Evolutionary conservation across 345 rosid species (phyloP).

Genomic region (Draba incana): DNA sequence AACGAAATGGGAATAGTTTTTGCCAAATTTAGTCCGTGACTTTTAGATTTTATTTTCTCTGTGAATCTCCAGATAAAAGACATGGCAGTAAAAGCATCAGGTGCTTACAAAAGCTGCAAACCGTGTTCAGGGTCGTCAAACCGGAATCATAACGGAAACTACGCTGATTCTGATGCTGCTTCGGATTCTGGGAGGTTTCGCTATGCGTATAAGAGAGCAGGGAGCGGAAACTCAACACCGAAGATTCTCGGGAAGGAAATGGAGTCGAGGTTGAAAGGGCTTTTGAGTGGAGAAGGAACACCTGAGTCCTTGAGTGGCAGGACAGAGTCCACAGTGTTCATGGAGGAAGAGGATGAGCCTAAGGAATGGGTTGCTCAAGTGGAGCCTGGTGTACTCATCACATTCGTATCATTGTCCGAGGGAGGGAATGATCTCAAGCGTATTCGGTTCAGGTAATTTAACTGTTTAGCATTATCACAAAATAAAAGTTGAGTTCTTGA

Average conservation of each 20-base stretch:
- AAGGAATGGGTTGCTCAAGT: conserved; percentile 99
- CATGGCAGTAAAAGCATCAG: conserved; percentile 88
- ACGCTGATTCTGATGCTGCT: conserved; percentile 61
- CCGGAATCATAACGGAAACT: conserved; percentile 49
- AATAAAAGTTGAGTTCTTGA: neutral
- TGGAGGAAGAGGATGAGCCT: conserved; percentile 93
- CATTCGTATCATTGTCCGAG: conserved; percentile 81
- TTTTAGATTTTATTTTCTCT: conserved; percentile 6
- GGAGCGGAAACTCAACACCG: conserved; percentile 66
- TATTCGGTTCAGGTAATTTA: conserved; percentile 86
- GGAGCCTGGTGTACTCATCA: conserved; percentile 97
- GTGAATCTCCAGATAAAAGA: conserved; percentile 67
- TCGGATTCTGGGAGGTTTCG: conserved; percentile 72
- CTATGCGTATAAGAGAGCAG: conserved; percentile 67
- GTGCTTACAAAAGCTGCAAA: conserved; percentile 85
- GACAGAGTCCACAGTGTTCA: conserved; percentile 72
- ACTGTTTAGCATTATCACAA: neutral
- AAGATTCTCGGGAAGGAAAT: conserved; percentile 74
- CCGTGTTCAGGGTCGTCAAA: conserved; percentile 78
- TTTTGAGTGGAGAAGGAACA: conserved; percentile 91
- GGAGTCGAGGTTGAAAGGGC: conserved; percentile 79
- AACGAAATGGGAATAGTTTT: neutral
- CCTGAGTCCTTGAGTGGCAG: conserved; percentile 85
- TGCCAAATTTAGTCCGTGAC: too few relatives aligned
- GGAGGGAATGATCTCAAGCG: conserved; percentile 96